Evolutionary conservation across 208 protist genomes (phyloP).

Genomic region (Leishmania tropica): DNA sequence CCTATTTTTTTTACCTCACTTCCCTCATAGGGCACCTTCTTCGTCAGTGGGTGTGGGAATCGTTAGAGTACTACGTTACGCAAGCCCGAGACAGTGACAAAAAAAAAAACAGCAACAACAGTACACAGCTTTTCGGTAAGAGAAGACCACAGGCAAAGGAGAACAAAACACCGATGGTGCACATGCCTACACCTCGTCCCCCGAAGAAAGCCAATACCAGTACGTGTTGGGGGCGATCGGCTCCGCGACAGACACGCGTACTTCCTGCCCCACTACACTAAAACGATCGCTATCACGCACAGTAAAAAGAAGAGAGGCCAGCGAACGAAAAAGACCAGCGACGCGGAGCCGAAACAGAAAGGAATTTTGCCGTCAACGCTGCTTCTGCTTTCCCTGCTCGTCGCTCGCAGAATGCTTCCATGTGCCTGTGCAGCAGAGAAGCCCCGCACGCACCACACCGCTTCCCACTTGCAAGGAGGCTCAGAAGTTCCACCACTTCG

Average conservation of each 20-base stretch:
- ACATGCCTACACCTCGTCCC: no score
- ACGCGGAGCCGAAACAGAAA: background rate
- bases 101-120: no score
- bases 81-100: background rate
- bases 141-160: background rate
- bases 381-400: background rate
- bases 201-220: background rate
- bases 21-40: background rate
- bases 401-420: background rate
- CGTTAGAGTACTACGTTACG: background rate
- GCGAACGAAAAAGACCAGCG: background rate
- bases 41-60: background rate
- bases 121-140: background rate
- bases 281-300: background rate
- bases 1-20: background rate
- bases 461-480: background rate
- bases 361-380: background rate
- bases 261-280: background rate
- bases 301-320: background rate
- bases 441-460: background rate
- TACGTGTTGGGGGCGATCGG: background rate
- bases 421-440: background rate
- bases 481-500: conserved; percentile 84
- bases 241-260: background rate
- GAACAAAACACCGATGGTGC: background rate